Evolutionary conservation across 2,329 filamentous ascomycete species (phyloP).

Genomic region (Escovopsis weberi): DNA sequence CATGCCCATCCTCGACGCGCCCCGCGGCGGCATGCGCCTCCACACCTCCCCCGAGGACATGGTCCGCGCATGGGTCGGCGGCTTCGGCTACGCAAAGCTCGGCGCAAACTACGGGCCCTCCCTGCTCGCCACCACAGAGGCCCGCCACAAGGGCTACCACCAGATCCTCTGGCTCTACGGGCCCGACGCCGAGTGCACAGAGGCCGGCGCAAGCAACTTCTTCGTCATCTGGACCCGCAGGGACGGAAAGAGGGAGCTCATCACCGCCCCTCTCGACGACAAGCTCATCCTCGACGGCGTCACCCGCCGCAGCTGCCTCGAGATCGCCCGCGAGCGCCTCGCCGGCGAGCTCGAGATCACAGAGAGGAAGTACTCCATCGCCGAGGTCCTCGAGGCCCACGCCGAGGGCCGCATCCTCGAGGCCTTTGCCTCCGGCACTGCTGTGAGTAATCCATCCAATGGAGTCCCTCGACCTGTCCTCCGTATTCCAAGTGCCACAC

Average conservation of each 20-base stretch:
- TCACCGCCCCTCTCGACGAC: slow-evolving; percentile 73
- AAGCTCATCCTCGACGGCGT: slow-evolving; percentile 79
- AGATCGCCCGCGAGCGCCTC: slow-evolving; percentile 53
- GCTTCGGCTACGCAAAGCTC: slow-evolving; percentile 83
- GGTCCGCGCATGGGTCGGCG: slow-evolving; percentile 84
- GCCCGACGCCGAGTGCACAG: slow-evolving; percentile 61
- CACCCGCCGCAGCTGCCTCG: slow-evolving; percentile 66
- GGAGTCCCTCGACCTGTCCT: no score
- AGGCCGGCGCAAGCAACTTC: slow-evolving; percentile 87
- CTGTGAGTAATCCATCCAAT: slow-evolving; percentile 37
- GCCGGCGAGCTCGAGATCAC: slow-evolving; percentile 50
- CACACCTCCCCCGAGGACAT: slow-evolving; percentile 69
- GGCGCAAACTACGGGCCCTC: slow-evolving; percentile 88
- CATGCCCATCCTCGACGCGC: slow-evolving; percentile 42
- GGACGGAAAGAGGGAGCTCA: slow-evolving; percentile 43
- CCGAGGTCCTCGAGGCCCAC: slow-evolving; percentile 57
- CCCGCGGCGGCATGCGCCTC: slow-evolving; percentile 49
- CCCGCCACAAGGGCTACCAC: slow-evolving; percentile 57
- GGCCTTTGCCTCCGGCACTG: slow-evolving; percentile 76
- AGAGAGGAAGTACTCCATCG: slow-evolving; percentile 71
- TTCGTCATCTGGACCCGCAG: slow-evolving; percentile 60
- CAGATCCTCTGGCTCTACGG: slow-evolving; percentile 95
- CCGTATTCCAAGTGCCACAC: slow-evolving; percentile 7
- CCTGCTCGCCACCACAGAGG: slow-evolving; percentile 64
- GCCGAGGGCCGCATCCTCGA: slow-evolving; percentile 67